Base-by-base conservation (phyloP, 768 basidiomycete genomes). In the Pisolithus tinctorius region DNA sequence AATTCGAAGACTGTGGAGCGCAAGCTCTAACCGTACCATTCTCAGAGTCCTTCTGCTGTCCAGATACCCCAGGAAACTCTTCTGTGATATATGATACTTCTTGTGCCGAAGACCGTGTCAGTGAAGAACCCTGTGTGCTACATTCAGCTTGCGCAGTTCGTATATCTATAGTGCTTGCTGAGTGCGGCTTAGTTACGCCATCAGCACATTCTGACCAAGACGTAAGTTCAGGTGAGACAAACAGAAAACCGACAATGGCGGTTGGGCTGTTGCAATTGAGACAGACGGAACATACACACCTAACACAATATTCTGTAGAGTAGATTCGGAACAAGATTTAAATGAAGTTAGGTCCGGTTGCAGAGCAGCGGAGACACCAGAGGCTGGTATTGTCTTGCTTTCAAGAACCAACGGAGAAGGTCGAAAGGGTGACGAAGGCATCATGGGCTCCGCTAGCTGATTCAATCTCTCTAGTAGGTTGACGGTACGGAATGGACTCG, bases 341-440 rank as follows among this genome's bases (percentile, higher is more conserved):
- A 78, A 70, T 34, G 68, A 69, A 31, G 74, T 71, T 34, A 72
- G 68, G 54, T 69, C 70, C 11, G 51, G 63, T 48, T 62, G 60
- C 4, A 58, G 57, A 29, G 30, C 50, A 36, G 57, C 56, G 34
- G 36, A 34, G 37, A 50, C 31, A 31, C 49, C 46, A 17, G 47
- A 13, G 25, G 14, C 41, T 25, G 46, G 46, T 41, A 51, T 50
- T 38, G 23, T 36, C 25, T 23, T 51, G 40, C 52, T 42, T 42
- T 26, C 49, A 23, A 36, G 48, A 43, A 47, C n/a, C 29, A 41
- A 41, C 45, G 49, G 26, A 1, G 41, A 27, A 37, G 45, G 40
- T 14, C n/a, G 17, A n/a, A 23, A 10, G 26, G 13, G n/a, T 26
- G 31, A 47, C 16, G 46, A 20, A 25, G 16, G 42, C 40, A 50